Base-by-base conservation (phyloP, 2,329 filamentous ascomycete species). In the Leptographium lundbergii region DNA sequence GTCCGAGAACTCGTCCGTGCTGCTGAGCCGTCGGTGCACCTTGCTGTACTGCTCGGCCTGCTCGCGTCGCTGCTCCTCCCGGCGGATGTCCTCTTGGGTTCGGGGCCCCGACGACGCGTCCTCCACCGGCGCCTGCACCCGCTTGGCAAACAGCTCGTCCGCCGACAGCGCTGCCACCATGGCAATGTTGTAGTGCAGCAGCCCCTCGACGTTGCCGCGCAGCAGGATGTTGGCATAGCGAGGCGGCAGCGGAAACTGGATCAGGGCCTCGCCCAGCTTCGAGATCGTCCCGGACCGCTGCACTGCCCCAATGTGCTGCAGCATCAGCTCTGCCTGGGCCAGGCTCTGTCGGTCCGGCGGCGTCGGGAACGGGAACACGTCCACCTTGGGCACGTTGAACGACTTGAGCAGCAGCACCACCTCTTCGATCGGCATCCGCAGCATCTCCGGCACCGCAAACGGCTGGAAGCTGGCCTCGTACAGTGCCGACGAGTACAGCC, bases 311-410 rank as follows among this genome's bases (percentile, higher is more conserved):
- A 99, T 80, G 69, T 96, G 95, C 54, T 82, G 85, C 10, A 99
- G 77, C 9, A 96, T 78, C 67, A 87, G 90, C 73, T 99, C 94
- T 0, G 94, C 91, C 68, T 87, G 89, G 55, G 82, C 81, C 24
- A 99, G 77, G 63, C 85, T 89, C 57, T 84, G 77, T 17, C 85
- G 80, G 66, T 91, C 86, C 1, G 94, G 94, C 0, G 91, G 85
- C 17, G 92, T 97, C 4, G 94, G 94, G 69, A 97, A 99, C 0
- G 95, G 94, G 69, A 99, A 99, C 71, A 94, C 95, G 69, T 89
- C 81, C 9, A 99, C 87, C 60, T 91, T 86, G 61, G 92, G 88
- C 36, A 96, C 81, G 58, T 91, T 89, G 89, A 99, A 96, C 56
- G 87, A 85, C 75, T 97, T 99, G 66, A 99, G 82, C 70, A 96